Base-by-base conservation (phyloP, 2,329 filamentous ascomycete species). In the Phaeosphaeriaceae sp. region DNA sequence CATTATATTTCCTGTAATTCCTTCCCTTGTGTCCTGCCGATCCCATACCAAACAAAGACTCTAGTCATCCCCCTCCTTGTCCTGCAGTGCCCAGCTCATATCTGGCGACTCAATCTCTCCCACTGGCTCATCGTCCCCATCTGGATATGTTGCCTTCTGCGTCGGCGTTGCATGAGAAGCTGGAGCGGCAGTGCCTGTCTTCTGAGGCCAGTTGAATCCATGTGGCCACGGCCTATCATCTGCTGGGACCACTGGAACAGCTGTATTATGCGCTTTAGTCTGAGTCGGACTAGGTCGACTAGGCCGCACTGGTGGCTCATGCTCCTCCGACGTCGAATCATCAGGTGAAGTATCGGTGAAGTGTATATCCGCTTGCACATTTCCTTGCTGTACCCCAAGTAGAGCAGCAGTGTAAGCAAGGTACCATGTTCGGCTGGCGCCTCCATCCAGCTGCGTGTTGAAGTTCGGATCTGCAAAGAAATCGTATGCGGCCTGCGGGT, bases 401-500 rank as follows among this genome's bases (percentile, higher is more conserved):
- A 78, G 60, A 3, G 71, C 70, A 20, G 75, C 76, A 20, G 74
- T 56, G 53, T 72, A 78, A 9, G 76, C 75, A 27, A 78, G 53
- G 61, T 78, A 78, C 73, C 76, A 78, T 25, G 76, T 78, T 0
- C 68, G 66, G 65, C 76, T 78, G 11, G 92, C 93, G 5, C 95
- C 95, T 1, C 92, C 92, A 78, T 98, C 92, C 31, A 96, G 76
- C 83, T 86, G 90, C 31, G 78, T 80, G 68, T 92, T 83, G 71
- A 97, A 97, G 31, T 83, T 80, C 1, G 80, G 73, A 62, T 85
- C 80, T 0, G 84, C 84, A 75, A 99, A 97, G 78, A 93, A 96
- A 1, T 85, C 76, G 83, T 88, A 97, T 11, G 91, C 87, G 3
- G 84, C 80, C 53, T 77, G 76, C 0, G 93, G 89, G 71, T 96